phyloP scores from a whole-genome alignment of 495 filamentous ascomycete genomes.

The Xylaria curta region DNA sequence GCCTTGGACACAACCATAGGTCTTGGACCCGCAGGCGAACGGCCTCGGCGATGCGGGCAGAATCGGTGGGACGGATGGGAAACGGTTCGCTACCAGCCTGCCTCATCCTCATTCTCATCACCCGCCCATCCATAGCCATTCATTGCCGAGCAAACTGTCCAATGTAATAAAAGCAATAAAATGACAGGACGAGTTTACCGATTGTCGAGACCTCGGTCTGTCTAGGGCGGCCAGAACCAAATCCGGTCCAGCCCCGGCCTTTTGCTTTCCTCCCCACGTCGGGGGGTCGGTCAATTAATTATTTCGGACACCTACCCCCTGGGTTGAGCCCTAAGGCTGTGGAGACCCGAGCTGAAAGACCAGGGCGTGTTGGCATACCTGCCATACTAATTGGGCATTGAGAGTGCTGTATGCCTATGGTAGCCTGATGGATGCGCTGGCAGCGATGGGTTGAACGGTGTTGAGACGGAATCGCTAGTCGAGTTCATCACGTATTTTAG shows the following conservation, averaged over 20 bases:
- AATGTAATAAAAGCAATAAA: neutral
- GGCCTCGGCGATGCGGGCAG: constrained; percentile 10
- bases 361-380: constrained; percentile 7
- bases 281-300: constrained; percentile 8
- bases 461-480: neutral
- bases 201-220: constrained; percentile 16
- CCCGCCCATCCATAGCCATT: constrained; percentile 9
- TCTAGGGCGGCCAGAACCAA: constrained; percentile 2
- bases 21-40: constrained; percentile 10
- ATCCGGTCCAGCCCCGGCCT: neutral
- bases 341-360: constrained; percentile 20
- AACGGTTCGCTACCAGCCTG: constrained; percentile 2
- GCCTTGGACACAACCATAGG: neutral
- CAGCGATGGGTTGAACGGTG: neutral
- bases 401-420: neutral
- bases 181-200: neutral
- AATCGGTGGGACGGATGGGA: neutral
- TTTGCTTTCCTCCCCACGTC: neutral
- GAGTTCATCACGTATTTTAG: neutral
- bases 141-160: constrained; percentile 14
- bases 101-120: constrained; percentile 3
- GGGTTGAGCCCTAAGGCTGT: constrained; percentile 16
- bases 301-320: neutral
- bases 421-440: neutral
- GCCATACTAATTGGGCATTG: neutral